These are phyloP conservation scores for Lanmaoa rubissima DNA, from an alignment of 768 basidiomycete species.

Conservation along the genomic window DNA sequence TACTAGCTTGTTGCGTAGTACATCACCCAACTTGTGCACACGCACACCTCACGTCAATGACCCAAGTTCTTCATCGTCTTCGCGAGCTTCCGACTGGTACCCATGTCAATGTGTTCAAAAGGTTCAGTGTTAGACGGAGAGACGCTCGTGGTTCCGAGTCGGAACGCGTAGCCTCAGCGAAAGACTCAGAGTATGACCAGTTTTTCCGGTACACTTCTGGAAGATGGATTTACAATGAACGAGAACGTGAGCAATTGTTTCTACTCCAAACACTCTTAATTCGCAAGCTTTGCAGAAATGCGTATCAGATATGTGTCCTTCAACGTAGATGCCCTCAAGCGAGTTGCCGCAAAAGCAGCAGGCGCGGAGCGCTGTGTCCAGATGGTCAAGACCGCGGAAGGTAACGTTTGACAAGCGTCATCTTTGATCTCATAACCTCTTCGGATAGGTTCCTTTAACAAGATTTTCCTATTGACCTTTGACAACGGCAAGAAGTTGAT, in stretches of 20 bases:
- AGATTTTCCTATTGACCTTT: conserved; percentile 15
- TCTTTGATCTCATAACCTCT: not conserved
- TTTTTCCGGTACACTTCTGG: conserved; percentile 4
- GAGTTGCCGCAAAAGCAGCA: conserved; percentile 9
- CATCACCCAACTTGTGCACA: too few species aligned
- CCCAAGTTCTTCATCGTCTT: not conserved
- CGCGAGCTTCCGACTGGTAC: not conserved
- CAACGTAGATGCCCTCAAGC: conserved; percentile 22
- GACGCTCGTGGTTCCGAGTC: too few species aligned
- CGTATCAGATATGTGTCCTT: not conserved
- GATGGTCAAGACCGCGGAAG: conserved; percentile 17
- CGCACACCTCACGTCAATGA: not conserved
- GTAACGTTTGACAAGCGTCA: not conserved
- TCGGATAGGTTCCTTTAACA: conserved; percentile 9
- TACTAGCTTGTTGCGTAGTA: not conserved
- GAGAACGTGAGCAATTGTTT: not conserved
- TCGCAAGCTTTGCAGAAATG: not conserved
- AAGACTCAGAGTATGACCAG: not conserved
- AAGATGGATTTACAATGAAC: conserved; percentile 11
- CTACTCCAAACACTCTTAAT: not conserved
- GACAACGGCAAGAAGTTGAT: conserved; percentile 12
- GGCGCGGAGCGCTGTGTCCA: conserved; percentile 16
- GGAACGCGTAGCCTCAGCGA: too few species aligned
- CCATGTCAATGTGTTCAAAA: not conserved
- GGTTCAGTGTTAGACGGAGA: not conserved